These are phyloP conservation scores for Thielaviopsis cerberus DNA, from an alignment of 2,329 filamentous ascomycete genomes.

Conservation along the genomic window DNA sequence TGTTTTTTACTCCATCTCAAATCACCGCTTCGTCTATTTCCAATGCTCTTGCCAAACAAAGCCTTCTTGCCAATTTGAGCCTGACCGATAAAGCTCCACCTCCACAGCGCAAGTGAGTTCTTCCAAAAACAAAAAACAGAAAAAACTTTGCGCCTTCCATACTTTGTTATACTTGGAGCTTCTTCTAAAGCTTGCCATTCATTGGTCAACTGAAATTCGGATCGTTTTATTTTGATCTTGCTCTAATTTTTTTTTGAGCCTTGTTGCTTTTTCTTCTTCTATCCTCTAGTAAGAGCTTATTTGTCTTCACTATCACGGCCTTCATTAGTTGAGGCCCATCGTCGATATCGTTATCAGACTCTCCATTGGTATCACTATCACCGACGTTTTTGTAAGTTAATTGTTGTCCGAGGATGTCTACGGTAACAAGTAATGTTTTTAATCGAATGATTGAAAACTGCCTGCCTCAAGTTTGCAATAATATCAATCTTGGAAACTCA, in stretches of 20 bases:
- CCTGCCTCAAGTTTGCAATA: no score
- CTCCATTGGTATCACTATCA: background rate
- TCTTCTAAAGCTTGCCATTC: background rate
- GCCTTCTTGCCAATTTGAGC: background rate
- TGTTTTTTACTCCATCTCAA: constrained; percentile 1
- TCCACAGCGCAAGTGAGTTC: background rate
- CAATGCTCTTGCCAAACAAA: background rate
- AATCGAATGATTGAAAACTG: no score
- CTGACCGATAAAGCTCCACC: background rate
- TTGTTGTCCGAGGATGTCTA: no score
- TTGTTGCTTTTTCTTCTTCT: background rate
- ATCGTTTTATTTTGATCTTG: background rate
- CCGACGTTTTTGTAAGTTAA: background rate
- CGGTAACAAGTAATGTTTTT: no score
- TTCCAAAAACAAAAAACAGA: background rate
- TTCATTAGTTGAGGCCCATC: background rate
- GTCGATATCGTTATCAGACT: background rate
- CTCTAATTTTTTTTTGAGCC: background rate
- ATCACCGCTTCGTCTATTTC: background rate
- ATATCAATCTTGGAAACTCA: no score
- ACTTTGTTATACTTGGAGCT: background rate
- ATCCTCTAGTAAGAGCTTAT: background rate
- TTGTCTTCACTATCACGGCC: background rate
- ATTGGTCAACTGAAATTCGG: background rate
- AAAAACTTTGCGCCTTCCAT: background rate